Evolutionary conservation across 2,329 filamentous ascomycete species (phyloP).

Genomic region (Coniochaeta sp.): DNA sequence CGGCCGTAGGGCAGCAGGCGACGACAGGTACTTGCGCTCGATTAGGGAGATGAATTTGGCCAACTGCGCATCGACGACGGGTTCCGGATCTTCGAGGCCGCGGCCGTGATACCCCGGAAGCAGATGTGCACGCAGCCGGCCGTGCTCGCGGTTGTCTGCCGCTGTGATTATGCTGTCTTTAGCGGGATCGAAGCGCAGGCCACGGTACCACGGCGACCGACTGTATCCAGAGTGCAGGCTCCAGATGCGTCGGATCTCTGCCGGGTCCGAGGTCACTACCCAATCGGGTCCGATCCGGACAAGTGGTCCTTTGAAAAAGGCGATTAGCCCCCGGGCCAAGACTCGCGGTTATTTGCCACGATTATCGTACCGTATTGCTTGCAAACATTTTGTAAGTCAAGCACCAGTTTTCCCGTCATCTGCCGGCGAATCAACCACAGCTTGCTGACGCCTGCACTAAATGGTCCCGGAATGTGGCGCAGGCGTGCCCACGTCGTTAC

Average conservation of each 20-base stretch:
- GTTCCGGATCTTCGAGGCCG: constrained; percentile 5
- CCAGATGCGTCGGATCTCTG: constrained; percentile 11
- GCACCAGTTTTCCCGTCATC: constrained; percentile 3
- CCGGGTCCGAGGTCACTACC: constrained; percentile 5
- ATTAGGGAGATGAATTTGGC: constrained; percentile 30
- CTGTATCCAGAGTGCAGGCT: constrained; percentile 9
- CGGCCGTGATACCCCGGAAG: constrained; percentile 7
- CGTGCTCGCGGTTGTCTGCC: constrained; percentile 9
- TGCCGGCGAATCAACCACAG: constrained; percentile 6
- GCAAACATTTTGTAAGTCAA: neutral
- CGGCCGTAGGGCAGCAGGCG: constrained; percentile 15
- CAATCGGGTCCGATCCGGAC: constrained; percentile 6
- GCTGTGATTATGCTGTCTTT: constrained; percentile 8
- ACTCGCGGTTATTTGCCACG: neutral
- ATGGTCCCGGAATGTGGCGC: constrained; percentile 9
- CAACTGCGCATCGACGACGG: constrained; percentile 11
- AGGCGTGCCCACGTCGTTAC: constrained; percentile 4
- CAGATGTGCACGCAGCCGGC: constrained; percentile 3
- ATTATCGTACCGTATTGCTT: constrained; percentile 8
- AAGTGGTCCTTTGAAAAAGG: constrained; percentile 1
- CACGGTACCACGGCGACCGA: constrained; percentile 9
- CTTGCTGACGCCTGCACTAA: constrained; percentile 4
- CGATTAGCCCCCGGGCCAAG: neutral
- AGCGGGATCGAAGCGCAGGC: constrained; percentile 8
- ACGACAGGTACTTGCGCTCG: constrained; percentile 30